Evolutionary conservation across 352 stramenopile genomes (phyloP), one percentile per base, ranked within the genome.

Genomic region (Globisporangium canariense): DNA sequence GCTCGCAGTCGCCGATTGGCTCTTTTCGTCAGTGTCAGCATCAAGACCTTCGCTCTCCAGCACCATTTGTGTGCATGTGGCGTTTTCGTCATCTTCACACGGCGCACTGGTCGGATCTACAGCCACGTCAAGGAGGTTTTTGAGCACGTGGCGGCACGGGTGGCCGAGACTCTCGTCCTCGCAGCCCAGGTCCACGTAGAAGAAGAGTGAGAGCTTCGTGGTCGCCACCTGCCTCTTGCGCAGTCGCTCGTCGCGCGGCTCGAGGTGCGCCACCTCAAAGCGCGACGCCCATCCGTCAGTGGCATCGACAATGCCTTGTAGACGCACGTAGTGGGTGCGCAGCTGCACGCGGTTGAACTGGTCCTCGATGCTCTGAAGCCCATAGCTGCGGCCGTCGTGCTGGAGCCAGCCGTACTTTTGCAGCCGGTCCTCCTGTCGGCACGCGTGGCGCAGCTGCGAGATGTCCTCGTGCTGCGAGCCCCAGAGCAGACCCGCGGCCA

Each of bases 331-430:
- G 30, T 76, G 79, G 3, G 86, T 91, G 8, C 74, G 68, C 11
- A 95, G 60, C 38, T 76, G 62, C 47, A 93, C 64, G 40, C 75
- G 79, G 65, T 93, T 92, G 71, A 84, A 84, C 71, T 91, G 84
- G 58, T 95, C 86, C 41, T 88, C 78, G 22, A 95, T 70, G 20
- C 47, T 70, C 62, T 95, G 84, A 20, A 67, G 52, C 1, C 81
- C 86, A 62, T 81, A 95, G 51, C 50, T 63, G 32, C 63, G 69
- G 22, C 86, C 86, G 59, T 95, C 83, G 67, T 95, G 86, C 38
- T 89, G 63, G 7, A 83, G 62, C 86, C 86, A 95, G n/a, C 84
- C 84, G 63, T 95, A 95, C 41, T 79, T 81, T 60, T 92, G 74
- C 46, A 95, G 64, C 13, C 76, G 78, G 66, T 95, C 86, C 36